Percentiles rank a stretch among this genome's conserved stretches.
Conservation (phyloP, 345 rosid species). For the Aquilaria malaccensis region DNA sequence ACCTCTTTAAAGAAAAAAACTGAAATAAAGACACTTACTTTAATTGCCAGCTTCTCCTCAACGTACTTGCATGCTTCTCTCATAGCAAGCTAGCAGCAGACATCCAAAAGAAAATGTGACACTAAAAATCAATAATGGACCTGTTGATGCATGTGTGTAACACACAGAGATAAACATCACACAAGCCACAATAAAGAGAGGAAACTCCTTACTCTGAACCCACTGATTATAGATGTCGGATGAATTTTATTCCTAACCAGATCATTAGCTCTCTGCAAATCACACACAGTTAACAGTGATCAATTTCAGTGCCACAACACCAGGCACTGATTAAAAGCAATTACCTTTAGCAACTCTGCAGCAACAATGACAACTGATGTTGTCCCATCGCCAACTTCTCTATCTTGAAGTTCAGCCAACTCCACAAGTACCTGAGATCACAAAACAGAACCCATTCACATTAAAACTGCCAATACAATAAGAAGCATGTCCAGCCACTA, state of each 20-base stretch:
- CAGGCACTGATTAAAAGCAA: background rate
- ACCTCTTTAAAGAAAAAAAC: background rate
- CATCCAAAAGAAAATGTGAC: background rate
- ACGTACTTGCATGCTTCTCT: constrained; percentile 94
- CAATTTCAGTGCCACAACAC: constrained; percentile 4
- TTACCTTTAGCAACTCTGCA: constrained; percentile 80
- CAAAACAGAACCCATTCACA: constrained; percentile 1
- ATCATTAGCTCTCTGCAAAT: constrained; percentile 87
- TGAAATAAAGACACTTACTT: constrained; percentile 35
- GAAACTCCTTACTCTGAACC: constrained; percentile 56
- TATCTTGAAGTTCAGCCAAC: constrained; percentile 97
- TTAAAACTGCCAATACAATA: background rate
- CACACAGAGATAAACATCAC: background rate
- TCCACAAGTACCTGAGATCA: constrained; percentile 76
- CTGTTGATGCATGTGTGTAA: background rate
- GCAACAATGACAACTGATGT: constrained; percentile 94
- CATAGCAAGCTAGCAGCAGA: constrained; percentile 78
- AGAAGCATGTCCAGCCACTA: background rate
- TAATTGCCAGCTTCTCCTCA: constrained; percentile 80
- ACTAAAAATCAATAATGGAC: background rate
- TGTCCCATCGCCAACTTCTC: constrained; percentile 98
- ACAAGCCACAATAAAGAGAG: background rate
- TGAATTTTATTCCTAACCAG: constrained; percentile 95
- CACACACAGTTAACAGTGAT: constrained; percentile 3
- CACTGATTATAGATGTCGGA: constrained; percentile 95